Evolutionary conservation across 345 rosid genomes (phyloP), one percentile per base, ranked within the genome.

Genomic region (Cardamine resedifolia): DNA sequence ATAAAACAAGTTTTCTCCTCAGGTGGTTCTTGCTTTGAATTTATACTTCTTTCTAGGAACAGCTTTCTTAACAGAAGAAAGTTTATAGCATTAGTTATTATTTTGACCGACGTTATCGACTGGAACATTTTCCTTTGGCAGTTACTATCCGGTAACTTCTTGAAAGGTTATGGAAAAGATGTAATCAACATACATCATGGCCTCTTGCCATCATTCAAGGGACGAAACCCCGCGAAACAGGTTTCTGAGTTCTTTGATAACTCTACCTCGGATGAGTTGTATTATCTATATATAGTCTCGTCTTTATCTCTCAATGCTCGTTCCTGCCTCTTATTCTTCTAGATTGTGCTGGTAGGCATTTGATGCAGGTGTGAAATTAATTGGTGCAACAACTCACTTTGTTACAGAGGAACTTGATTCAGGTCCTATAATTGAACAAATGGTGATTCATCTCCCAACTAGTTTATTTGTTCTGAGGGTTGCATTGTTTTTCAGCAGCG

Each of bases 131-230:
- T 62, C 20, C 45, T 71, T 34, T 48, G 67, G 64, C 90, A 95
- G 97, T 0, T 91, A 73, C 77, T 95, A 16, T 91, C 99, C 5
- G 84, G 85, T 65, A 76, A 81, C 6, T 90, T 95, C 66, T 84
- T 95, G 82, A 81, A 67, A 81, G 68, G 57, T 74, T 90, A 95
- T 71, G 91, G 96, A 63, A 95, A 91, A 81, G 96, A 91, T 84
- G 68, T 91, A 76, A 91, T 95, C 71, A 95, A 95, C 82, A 95
- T 95, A 76, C 99, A 95, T 80, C 99, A 95, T 68, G 99, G 99
- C 27, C 99, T 91, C 83, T 77, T 95, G 80, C 97, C 99, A 43
- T 91, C 99, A 59, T 95, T 91, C 79, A 91, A 83, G 81, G 99
- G 99, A n/a, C 82, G 96, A 45, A 65, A 76, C 36, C 98, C 99